Evolutionary conservation across 768 basidiomycete species (phyloP), one percentile per base, ranked within the genome.

Genomic region (Lactarius pseudohatsudake): DNA sequence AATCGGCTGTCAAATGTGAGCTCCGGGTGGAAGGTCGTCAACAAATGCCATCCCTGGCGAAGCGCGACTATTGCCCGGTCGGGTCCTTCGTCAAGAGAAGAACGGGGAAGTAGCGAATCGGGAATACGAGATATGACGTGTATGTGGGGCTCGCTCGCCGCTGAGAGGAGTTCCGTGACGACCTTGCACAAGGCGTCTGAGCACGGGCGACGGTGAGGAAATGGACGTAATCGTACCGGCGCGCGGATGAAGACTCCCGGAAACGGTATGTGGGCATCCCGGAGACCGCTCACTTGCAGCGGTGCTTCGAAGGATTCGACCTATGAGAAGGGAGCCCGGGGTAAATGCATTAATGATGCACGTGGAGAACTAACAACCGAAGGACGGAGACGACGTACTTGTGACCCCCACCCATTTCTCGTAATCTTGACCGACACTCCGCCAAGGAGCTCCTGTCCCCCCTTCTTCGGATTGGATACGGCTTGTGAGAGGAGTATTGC

Each of bases 21-120:
- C 76, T 98, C 96, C 0, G 96, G 96, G 74, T 98, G 96, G 79
- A 97, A 98, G 0, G 89, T 92, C 4, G 95, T 94, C 34, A 95
- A 82, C 67, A 98, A 80, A 74, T 94, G 88, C 32, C 79, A 81
- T 32, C 96, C 96, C 74, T 97, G 92, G 3, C 88, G 85, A 20
- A 95, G 77, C 20, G 94, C 94, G 58, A 98, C 95, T 69, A 92
- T 86, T 13, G 82, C 87, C 72, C 81, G 83, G 64, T 82, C 80
- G n/a, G 79, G 78, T 43, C 80, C 76, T 64, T 80, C 77, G 55
- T 80, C 77, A 28, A 82, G 75, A 38, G 75, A 71, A 43, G 80
- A 36, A 77, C 80, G 61, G 72, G 82, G 77, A 40, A 85, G 79
- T 3, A 86, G 77, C 3, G 82, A 77, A 1, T 80, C 73, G 0